Evolutionary conservation across 208 protist genomes (phyloP).

Genomic region (Willaertia magna): DNA sequence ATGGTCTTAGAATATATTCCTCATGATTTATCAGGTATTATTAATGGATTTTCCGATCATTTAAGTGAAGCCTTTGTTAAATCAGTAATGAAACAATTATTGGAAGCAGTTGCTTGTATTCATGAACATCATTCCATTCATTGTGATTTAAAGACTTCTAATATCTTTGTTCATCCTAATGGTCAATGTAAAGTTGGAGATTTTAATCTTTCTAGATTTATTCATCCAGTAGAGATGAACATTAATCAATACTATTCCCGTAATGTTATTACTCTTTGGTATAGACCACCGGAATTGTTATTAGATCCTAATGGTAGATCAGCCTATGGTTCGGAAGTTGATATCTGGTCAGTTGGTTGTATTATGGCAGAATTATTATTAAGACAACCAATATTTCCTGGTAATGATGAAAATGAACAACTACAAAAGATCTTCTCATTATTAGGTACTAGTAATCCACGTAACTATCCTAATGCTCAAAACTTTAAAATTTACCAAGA

Average conservation of each 20-base stretch:
- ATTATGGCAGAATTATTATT: constrained; percentile 36
- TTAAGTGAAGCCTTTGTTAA: neutral
- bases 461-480: constrained; percentile 66
- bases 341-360: constrained; percentile 32
- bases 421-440: constrained; percentile 54
- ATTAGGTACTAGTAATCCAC: constrained; percentile 75
- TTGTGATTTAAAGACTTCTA: constrained; percentile 5
- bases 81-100: neutral
- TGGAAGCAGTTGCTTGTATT: neutral
- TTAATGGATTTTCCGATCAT: neutral
- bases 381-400: constrained; percentile 29
- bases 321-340: constrained; percentile 29
- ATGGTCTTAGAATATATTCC: constrained; percentile 5
- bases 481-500: neutral
- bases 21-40: constrained; percentile 6
- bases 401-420: constrained; percentile 31
- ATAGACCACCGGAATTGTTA: constrained; percentile 27
- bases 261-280: constrained; percentile 32
- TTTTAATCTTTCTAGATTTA: constrained; percentile 59
- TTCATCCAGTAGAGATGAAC: neutral
- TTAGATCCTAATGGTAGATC: neutral
- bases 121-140: neutral
- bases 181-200: constrained; percentile 50
- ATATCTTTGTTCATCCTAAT: neutral
- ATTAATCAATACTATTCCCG: constrained; percentile 25